phyloP scores from a whole-genome alignment of 129 eudicot genomes.

The Mikania micrantha region DNA sequence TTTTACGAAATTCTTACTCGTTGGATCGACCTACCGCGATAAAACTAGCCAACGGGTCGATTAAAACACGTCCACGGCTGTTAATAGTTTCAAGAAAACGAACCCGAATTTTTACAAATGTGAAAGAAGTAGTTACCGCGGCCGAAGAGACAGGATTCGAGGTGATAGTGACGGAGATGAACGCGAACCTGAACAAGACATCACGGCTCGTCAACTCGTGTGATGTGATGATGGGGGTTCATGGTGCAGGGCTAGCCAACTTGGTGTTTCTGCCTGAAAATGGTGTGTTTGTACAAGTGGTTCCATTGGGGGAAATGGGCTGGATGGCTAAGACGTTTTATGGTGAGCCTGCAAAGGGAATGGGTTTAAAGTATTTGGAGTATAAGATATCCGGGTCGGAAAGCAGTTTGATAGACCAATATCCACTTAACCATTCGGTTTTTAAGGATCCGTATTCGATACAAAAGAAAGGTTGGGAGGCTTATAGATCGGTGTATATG shows the following conservation, averaged over 20 bases:
- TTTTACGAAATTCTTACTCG: conserved; percentile 43
- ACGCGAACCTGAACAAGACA: conserved; percentile 3
- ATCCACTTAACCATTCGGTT: conserved; percentile 40
- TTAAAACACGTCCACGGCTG: conserved; percentile 46
- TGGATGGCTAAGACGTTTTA: conserved; percentile 38
- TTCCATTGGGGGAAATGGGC: conserved; percentile 50
- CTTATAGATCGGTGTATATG: conserved; percentile 40
- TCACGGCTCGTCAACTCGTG: conserved; percentile 55
- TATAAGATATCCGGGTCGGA: conserved; percentile 44
- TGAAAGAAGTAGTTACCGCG: conserved; percentile 26
- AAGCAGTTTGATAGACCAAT: conserved; percentile 49
- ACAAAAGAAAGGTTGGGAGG: conserved; percentile 40
- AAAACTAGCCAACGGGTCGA: not conserved
- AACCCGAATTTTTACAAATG: conserved; percentile 39
- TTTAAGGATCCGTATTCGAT: conserved; percentile 38
- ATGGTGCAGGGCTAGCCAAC: conserved; percentile 90
- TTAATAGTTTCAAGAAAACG: conserved; percentile 43
- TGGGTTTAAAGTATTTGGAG: conserved; percentile 59
- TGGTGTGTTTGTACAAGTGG: conserved; percentile 57
- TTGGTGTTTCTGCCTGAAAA: conserved; percentile 61
- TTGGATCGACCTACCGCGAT: conserved; percentile 34
- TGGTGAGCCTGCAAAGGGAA: conserved; percentile 41
- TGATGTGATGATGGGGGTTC: conserved; percentile 84
- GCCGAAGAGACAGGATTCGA: conserved; percentile 46
- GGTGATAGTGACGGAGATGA: conserved; percentile 38